Conservation (phyloP, 164 flowering plant genomes). For the Cinnamomum chago region DNA sequence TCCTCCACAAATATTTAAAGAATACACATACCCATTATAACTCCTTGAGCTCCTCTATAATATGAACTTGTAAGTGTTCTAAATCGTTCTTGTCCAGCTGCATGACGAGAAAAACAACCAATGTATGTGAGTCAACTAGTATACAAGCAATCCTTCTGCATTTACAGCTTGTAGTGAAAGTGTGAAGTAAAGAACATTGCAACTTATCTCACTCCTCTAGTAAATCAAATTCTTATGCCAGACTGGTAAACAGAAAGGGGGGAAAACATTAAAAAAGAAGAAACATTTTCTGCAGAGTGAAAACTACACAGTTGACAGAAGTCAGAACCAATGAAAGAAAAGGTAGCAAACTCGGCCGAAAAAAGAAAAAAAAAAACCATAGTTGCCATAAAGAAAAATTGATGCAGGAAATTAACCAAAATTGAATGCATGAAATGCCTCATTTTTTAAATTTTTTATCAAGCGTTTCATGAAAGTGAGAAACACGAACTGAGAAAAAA, state of each 20-base stretch:
- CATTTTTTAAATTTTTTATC: too few species aligned
- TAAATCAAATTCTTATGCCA: not conserved
- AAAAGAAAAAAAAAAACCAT: not conserved
- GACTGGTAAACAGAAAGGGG: not conserved
- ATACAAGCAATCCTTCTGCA: not conserved
- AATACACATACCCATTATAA: conserved; percentile 48
- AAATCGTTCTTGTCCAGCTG: conserved; percentile 81
- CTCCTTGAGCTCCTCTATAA: conserved; percentile 73
- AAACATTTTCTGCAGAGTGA: not conserved
- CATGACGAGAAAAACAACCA: conserved; percentile 16
- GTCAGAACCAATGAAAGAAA: not conserved
- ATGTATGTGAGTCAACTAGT: not conserved
- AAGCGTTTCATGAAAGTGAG: too few species aligned
- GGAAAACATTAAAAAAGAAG: too few species aligned
- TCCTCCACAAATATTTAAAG: not conserved
- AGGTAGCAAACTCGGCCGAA: too few species aligned
- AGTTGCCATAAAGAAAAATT: not conserved
- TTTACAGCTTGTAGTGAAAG: not conserved
- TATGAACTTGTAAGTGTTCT: conserved; percentile 69
- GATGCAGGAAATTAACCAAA: too few species aligned
- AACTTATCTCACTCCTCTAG: not conserved
- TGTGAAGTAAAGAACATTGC: not conserved
- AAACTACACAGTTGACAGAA: not conserved
- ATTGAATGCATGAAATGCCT: too few species aligned
- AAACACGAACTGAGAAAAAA: too few species aligned